A percentile compares a stretch with the other conserved stretches of the same genome.
phyloP scores from a whole-genome alignment of 192 early-diverging fungal genomes.

The Spizellomyces sp. region DNA sequence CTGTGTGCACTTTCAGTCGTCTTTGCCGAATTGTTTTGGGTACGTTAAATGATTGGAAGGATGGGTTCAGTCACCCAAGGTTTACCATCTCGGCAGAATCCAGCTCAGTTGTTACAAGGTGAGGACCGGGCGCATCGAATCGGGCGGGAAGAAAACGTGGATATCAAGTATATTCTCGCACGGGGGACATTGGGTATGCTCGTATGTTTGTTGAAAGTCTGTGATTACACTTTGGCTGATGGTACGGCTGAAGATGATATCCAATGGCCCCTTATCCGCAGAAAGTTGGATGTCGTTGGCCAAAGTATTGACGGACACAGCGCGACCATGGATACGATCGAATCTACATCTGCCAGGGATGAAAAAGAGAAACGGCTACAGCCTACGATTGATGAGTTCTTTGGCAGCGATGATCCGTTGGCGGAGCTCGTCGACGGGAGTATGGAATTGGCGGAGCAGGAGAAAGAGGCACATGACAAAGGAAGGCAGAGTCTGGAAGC shows the following conservation, averaged over 20 bases:
- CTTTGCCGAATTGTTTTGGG: conserved; percentile 54
- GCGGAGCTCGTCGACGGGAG: no score
- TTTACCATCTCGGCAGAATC: conserved; percentile 33
- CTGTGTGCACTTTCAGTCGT: conserved; percentile 24
- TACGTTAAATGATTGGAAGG: background rate
- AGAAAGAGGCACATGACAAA: no score
- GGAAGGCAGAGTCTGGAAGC: no score
- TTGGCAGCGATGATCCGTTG: background rate
- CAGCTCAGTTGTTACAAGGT: conserved; percentile 52
- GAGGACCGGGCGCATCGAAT: conserved; percentile 54
- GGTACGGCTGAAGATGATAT: conserved; percentile 35
- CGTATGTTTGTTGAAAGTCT: background rate
- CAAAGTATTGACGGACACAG: conserved; percentile 22
- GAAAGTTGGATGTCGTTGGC: conserved; percentile 45
- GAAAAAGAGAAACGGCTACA: conserved; percentile 6
- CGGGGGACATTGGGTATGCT: conserved; percentile 41
- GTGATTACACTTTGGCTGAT: conserved; percentile 6
- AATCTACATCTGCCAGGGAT: background rate
- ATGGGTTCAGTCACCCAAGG: background rate
- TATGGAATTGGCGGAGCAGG: no score
- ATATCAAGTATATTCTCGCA: conserved; percentile 53
- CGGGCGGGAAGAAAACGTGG: conserved; percentile 40
- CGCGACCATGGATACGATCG: conserved; percentile 4
- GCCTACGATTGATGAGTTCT: background rate
- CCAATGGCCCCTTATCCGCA: conserved; percentile 46